Percentiles rank a stretch among this genome's conserved stretches.
phyloP scores from a whole-genome alignment of 148 eudicot genomes.

The Drosera capensis region DNA sequence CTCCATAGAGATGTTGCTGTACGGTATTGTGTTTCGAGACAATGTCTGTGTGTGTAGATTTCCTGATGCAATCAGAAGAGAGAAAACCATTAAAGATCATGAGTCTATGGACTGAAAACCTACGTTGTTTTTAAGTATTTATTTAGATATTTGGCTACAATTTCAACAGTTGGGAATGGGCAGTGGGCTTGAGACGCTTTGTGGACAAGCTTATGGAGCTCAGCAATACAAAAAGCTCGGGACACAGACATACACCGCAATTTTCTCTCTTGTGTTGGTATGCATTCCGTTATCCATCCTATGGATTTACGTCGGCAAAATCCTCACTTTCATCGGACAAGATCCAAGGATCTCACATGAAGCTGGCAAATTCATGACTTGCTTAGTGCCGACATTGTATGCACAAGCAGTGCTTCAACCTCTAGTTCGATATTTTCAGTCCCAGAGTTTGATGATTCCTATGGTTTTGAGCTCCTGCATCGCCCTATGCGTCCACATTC shows the following conservation, averaged over 20 bases:
- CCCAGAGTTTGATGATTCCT: slow-evolving; percentile 61
- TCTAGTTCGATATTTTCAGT: slow-evolving; percentile 52
- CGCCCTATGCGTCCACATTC: slow-evolving; percentile 40
- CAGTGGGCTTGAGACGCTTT: slow-evolving; percentile 63
- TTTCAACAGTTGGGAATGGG: slow-evolving; percentile 62
- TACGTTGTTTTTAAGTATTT: slow-evolving; percentile 1
- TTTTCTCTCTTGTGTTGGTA: slow-evolving; percentile 42
- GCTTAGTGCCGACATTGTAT: slow-evolving; percentile 53
- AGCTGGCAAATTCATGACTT: slow-evolving; percentile 47
- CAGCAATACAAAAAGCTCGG: slow-evolving; percentile 65
- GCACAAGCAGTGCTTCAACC: slow-evolving; percentile 59
- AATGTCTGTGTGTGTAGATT: too few relatives aligned
- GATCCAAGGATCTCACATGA: slow-evolving; percentile 60
- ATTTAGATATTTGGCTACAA: not conserved
- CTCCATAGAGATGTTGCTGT: too few relatives aligned
- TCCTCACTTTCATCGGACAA: slow-evolving; percentile 57
- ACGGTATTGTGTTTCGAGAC: too few relatives aligned
- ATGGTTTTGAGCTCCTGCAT: slow-evolving; percentile 42
- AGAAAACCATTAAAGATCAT: too few relatives aligned
- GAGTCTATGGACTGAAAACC: too few relatives aligned
- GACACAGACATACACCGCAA: slow-evolving; percentile 65
- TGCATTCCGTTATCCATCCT: slow-evolving; percentile 52
- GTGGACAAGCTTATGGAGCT: slow-evolving; percentile 90
- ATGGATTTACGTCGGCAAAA: slow-evolving; percentile 43
- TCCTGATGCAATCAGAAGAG: too few relatives aligned